Conservation (phyloP, 2,329 filamentous ascomycete species). For the Fusarium pseudoanthophilum region DNA sequence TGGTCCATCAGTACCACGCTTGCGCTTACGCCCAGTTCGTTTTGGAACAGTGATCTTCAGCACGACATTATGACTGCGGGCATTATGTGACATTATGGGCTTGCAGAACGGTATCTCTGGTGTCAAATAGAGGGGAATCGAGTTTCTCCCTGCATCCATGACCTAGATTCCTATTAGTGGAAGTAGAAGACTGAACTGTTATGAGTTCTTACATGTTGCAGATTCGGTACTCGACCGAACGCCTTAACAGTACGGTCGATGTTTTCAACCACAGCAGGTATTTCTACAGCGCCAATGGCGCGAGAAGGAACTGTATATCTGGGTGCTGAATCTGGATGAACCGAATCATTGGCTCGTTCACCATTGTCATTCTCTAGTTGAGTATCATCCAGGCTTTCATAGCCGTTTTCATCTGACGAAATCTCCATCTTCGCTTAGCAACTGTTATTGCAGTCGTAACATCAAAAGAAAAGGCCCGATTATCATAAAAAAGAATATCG, state of each 20-base stretch:
- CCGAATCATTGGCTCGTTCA: not conserved
- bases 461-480: not conserved
- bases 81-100: slow-evolving; percentile 80
- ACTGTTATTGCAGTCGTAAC: not conserved
- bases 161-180: slow-evolving; percentile 51
- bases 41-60: slow-evolving; percentile 89
- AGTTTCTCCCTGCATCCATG: slow-evolving; percentile 60
- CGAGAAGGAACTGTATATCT: slow-evolving; percentile 51
- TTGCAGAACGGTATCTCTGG: slow-evolving; percentile 83
- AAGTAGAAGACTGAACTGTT: not conserved
- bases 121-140: slow-evolving; percentile 77
- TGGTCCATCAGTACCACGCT: slow-evolving; percentile 76
- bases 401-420: slow-evolving; percentile 38
- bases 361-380: slow-evolving; percentile 17
- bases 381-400: slow-evolving; percentile 34
- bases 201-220: slow-evolving; percentile 52
- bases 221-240: slow-evolving; percentile 53
- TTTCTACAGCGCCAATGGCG: slow-evolving; percentile 54
- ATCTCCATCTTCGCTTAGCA: slow-evolving; percentile 9
- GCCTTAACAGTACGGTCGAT: slow-evolving; percentile 56
- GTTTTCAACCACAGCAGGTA: slow-evolving; percentile 57
- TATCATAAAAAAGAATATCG: not conserved
- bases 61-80: slow-evolving; percentile 82
- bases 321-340: slow-evolving; percentile 44
- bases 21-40: slow-evolving; percentile 86